A percentile compares a stretch with the other conserved stretches of the same genome.
Conservation (phyloP, 306 rosid species). For the Sicyos edulis region DNA sequence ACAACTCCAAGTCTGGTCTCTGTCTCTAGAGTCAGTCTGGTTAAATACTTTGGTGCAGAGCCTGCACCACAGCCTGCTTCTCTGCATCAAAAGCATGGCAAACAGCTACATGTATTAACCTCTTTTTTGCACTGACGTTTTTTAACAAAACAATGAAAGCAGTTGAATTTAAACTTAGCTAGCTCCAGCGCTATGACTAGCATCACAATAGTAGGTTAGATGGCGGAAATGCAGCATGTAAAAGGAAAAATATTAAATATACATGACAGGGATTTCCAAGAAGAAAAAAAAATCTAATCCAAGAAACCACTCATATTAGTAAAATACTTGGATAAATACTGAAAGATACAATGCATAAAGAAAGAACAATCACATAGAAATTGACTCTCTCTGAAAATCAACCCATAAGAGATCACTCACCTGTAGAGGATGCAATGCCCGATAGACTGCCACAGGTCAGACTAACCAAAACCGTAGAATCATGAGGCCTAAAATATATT, state of each 20-base stretch:
- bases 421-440: slow-evolving; percentile 94
- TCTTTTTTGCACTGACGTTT: slow-evolving; percentile 30
- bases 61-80: slow-evolving; percentile 74
- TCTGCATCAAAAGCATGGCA: slow-evolving; percentile 96
- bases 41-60: slow-evolving; percentile 81
- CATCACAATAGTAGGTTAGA: slow-evolving; percentile 25
- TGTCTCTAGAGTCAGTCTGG: slow-evolving; percentile 81
- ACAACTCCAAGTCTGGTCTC: slow-evolving; percentile 73
- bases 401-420: slow-evolving; percentile 51
- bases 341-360: not conserved
- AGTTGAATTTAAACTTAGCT: slow-evolving; percentile 28
- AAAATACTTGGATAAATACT: not conserved
- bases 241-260: not conserved
- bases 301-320: not conserved
- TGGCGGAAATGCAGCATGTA: slow-evolving; percentile 23
- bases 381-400: slow-evolving; percentile 4
- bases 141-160: slow-evolving; percentile 33
- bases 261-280: not conserved
- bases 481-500: slow-evolving; percentile 47
- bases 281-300: not conserved
- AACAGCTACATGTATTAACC: slow-evolving; percentile 62
- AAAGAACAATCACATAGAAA: not conserved
- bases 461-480: slow-evolving; percentile 67
- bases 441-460: slow-evolving; percentile 94
- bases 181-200: slow-evolving; percentile 30